Conservation (phyloP, 2,329 filamentous ascomycete genomes). For the Scedosporium boydii region DNA sequence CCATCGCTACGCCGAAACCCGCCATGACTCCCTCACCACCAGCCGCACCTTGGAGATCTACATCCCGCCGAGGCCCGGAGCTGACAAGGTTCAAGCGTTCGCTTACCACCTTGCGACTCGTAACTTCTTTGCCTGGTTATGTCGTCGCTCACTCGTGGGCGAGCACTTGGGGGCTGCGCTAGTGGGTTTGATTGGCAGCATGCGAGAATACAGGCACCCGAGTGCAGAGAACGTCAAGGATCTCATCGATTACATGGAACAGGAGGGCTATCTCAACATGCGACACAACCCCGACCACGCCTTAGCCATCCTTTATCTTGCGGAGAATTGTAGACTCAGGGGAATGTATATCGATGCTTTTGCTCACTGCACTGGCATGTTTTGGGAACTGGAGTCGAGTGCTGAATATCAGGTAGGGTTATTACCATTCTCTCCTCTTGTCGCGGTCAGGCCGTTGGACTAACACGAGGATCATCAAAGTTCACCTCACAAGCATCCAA, state of each 20-base stretch:
- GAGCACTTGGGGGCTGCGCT: constrained; percentile 54
- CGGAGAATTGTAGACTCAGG: constrained; percentile 53
- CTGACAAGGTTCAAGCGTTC: constrained; percentile 44
- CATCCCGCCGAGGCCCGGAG: constrained; percentile 52
- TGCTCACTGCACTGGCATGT: constrained; percentile 72
- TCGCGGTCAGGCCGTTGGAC: background rate
- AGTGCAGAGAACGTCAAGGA: constrained; percentile 49
- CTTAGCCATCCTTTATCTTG: constrained; percentile 56
- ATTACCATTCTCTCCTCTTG: too few relatives aligned
- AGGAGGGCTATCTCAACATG: constrained; percentile 61
- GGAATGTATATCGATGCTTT: constrained; percentile 67
- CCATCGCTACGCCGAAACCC: background rate
- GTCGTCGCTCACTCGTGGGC: constrained; percentile 57
- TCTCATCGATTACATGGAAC: constrained; percentile 55
- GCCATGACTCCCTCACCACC: constrained; percentile 12
- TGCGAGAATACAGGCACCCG: constrained; percentile 50
- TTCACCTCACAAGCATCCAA: constrained; percentile 42
- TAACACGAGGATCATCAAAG: background rate
- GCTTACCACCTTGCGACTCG: constrained; percentile 59
- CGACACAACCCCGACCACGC: constrained; percentile 58
- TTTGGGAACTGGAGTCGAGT: constrained; percentile 44
- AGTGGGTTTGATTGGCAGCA: constrained; percentile 53
- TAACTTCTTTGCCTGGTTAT: constrained; percentile 67
- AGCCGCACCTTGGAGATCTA: constrained; percentile 47
- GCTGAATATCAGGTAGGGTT: constrained; percentile 51